Evolutionary conservation across 345 rosid species (phyloP), one percentile per base, ranked within the genome.

Genomic region (Eucalyptus regnans): DNA sequence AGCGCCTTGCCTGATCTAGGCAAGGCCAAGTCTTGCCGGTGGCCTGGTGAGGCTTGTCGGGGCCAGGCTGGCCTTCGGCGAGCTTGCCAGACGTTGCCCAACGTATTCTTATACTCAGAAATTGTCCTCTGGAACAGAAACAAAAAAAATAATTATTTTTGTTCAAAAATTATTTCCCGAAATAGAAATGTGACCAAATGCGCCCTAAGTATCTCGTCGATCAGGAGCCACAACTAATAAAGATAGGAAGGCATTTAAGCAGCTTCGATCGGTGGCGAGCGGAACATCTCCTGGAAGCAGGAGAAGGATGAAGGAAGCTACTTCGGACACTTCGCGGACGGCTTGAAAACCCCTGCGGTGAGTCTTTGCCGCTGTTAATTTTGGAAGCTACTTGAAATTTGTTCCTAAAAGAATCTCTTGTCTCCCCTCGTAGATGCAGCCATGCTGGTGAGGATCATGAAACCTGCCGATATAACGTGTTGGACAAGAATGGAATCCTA

Each of bases 291-390:
- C 9, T 4, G 2, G 10, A 66, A n/a, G 76, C 37, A 64, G 12
- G 43, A 66, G 79, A 8, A 66, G 23, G 56, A 52, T 18, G 25
- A 52, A 52, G 58, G 4, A 8, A 52, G 10, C 58, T 52, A 18
- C 10, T 52, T 52, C 2, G 2, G 4, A 52, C 5, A 3, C 10
- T 18, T 7, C 4, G 2, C 4, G 4, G 10, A 52, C 4, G 1
- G 23, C 58, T 18, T 18, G 58, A 18, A 52, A 62, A 37, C 10
- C 27, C 46, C 46, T 5, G 4, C 1, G 7, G 5, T 71, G 46
- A 71, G 48, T 48, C 43, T 71, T 71, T 20, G 48, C 8, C 1
- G 2, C 27, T 10, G 2, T 37, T 37, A 23, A 18, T 18, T 71
- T 22, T 37, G 83, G 48, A 71, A 71, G 83, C 22, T 37, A 37